Evolutionary conservation across 345 rosid genomes (phyloP).

Genomic region (Gossypium stocksii): DNA sequence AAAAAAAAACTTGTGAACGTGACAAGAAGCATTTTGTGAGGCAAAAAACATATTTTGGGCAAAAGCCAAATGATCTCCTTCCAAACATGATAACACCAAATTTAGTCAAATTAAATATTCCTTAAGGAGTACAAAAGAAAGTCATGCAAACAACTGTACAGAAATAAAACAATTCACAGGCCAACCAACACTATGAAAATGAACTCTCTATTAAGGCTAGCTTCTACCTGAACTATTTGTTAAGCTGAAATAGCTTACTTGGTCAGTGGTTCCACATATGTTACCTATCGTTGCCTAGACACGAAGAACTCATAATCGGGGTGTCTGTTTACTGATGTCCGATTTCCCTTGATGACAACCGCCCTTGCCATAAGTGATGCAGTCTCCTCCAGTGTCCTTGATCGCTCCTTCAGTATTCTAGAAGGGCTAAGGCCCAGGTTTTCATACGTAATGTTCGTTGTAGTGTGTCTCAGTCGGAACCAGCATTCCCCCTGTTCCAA

Average conservation of each 20-base stretch:
- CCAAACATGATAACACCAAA: not conserved
- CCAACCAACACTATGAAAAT: slow-evolving; percentile 5
- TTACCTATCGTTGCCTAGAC: slow-evolving; percentile 29
- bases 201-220: slow-evolving; percentile 9
- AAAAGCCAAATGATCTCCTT: no score
- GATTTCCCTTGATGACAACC: slow-evolving; percentile 33
- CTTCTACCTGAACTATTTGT: slow-evolving; percentile 10
- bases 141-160: slow-evolving; percentile 2
- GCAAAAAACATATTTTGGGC: no score
- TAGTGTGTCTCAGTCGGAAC: slow-evolving; percentile 36
- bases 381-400: slow-evolving; percentile 43
- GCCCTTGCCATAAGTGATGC: slow-evolving; percentile 52
- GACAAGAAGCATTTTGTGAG: no score
- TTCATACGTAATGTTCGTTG: slow-evolving; percentile 12
- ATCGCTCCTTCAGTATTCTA: slow-evolving; percentile 38
- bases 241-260: not conserved
- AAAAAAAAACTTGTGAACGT: no score
- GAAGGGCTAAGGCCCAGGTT: slow-evolving; percentile 20
- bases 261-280: not conserved
- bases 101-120: not conserved
- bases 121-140: not conserved
- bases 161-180: not conserved
- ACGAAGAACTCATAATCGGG: slow-evolving; percentile 50
- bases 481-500: slow-evolving; percentile 51
- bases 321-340: slow-evolving; percentile 36